Conservation (phyloP, 306 rosid genomes). For the Gastrolobium villosum region DNA sequence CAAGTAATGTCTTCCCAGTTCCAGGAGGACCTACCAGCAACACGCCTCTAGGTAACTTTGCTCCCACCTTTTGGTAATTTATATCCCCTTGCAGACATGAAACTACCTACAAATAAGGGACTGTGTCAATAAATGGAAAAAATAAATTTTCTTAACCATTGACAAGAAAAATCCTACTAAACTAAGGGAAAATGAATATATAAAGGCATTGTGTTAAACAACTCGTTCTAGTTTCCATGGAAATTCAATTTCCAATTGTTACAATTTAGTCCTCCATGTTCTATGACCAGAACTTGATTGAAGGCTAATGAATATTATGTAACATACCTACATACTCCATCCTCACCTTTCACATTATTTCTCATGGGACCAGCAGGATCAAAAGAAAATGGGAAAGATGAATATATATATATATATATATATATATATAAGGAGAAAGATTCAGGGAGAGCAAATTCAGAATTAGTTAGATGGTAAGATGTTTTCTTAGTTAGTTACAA, state of each 20-base stretch:
- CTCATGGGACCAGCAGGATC: too few relatives aligned
- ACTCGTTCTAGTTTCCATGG: background rate
- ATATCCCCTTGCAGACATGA: conserved; percentile 92
- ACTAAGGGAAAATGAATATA: conserved; percentile 5
- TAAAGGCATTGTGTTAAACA: background rate
- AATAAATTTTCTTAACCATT: conserved; percentile 24
- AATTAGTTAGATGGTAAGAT: background rate
- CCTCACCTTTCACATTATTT: background rate
- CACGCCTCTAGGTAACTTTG: conserved; percentile 92
- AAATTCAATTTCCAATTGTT: conserved; percentile 38
- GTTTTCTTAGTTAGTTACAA: background rate
- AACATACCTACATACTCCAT: conserved; percentile 16
- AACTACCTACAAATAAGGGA: conserved; percentile 71
- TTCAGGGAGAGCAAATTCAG: background rate
- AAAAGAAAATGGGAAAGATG: background rate
- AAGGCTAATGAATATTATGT: background rate
- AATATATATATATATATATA: too few relatives aligned
- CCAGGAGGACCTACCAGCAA: conserved; percentile 97
- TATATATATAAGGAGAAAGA: background rate
- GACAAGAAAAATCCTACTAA: conserved; percentile 23
- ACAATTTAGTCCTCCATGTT: conserved; percentile 26
- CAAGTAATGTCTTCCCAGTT: conserved; percentile 95
- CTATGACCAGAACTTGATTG: conserved; percentile 6
- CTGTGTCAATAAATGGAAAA: conserved; percentile 46
- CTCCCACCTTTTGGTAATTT: conserved; percentile 89